Evolutionary conservation across 2,329 filamentous ascomycete genomes (phyloP), one percentile per base, ranked within the genome.

Genomic region (Tympanopsis confertula): DNA sequence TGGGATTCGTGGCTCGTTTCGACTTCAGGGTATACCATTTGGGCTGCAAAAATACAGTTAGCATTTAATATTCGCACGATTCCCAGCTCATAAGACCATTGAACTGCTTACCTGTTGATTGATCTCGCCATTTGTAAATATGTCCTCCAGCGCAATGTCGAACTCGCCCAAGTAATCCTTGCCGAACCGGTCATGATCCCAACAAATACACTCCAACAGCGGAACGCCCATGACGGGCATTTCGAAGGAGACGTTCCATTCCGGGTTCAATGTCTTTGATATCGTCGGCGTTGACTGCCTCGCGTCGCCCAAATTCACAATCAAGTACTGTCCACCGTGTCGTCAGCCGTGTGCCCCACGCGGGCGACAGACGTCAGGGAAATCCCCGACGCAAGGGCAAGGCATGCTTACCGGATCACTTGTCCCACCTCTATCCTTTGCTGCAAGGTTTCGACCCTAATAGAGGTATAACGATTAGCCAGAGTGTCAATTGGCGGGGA

Each of bases 161-260:
- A 98, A 95, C 55, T 96, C 89, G 57, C 91, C 91, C 65, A 98
- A 76, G 58, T 96, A 98, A 55, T 96, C 91, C 58, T 95, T 96
- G 48, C 87, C 84, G 55, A 98, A 94, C 35, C 89, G 79, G 61
- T 98, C 91, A 65, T 95, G 95, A 62, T 98, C 91, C 91, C 91
- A 98, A 68, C 88, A 95, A 44, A 88, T 85, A 47, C 81, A 85
- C 55, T 94, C 86, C 47, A 98, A 74, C 30, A 95, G 66, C 13
- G 93, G 74, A 56, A 72, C 78, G 47, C 85, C 75, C 42, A 82
- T 71, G 35, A 83, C 82, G 42, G 73, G 70, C 47, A 98, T 69
- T 41, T 88, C 85, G 46, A 96, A 70, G 47, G 94, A 82, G 49
- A 87, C 83, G 62, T 95, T 94, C 91, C 91, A 98, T 74, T 94